Conservation (phyloP, 148 eudicot species). For the Amaranthus cruentus region DNA sequence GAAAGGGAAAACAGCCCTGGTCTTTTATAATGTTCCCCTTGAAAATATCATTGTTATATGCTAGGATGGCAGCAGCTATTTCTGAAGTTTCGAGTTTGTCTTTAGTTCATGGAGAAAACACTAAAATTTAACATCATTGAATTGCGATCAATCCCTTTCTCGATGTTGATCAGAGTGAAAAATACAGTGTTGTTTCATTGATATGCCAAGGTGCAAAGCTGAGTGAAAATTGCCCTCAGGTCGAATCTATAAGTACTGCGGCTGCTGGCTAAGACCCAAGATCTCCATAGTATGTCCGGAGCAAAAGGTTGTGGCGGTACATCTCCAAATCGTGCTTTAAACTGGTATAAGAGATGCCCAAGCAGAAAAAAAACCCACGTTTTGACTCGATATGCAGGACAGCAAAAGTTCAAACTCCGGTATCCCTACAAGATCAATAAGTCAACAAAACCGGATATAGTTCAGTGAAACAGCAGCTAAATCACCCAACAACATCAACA, state of each 20-base stretch:
- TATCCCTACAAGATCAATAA: slow-evolving; percentile 20
- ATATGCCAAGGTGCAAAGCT: not conserved
- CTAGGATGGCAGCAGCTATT: not conserved
- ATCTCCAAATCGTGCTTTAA: slow-evolving; percentile 7
- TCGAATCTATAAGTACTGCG: slow-evolving; percentile 7
- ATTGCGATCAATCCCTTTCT: not conserved
- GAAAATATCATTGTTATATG: not conserved
- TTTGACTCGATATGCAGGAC: not conserved
- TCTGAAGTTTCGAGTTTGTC: not conserved
- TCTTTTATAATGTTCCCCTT: not conserved
- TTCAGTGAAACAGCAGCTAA: no score
- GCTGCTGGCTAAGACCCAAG: not conserved
- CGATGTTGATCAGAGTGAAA: not conserved
- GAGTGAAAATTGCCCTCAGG: not conserved
- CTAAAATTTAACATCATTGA: not conserved
- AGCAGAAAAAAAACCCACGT: slow-evolving; percentile 4
- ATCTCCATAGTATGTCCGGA: not conserved
- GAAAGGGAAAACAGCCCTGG: not conserved
- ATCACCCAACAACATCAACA: no score
- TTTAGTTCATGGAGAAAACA: not conserved
- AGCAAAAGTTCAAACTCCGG: slow-evolving; percentile 9
- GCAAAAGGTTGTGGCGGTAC: slow-evolving; percentile 8
- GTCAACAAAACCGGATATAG: not conserved
- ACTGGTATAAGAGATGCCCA: slow-evolving; percentile 5
- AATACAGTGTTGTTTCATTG: not conserved